Evolutionary conservation across 345 rosid species (phyloP).

Genomic region (Corchorus olitorius): DNA sequence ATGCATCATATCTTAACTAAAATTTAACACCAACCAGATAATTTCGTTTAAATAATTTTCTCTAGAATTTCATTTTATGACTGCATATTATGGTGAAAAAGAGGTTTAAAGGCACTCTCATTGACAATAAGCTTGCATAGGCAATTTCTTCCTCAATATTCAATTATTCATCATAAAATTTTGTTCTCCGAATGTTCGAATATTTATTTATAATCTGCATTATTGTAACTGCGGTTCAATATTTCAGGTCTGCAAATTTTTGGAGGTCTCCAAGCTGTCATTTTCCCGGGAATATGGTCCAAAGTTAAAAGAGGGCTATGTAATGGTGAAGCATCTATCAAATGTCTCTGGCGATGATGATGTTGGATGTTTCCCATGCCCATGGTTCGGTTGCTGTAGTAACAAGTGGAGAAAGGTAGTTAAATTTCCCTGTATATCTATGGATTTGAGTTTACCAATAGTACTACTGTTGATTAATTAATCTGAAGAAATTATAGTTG

Average conservation of each 20-base stretch:
- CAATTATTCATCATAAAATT: too few species aligned
- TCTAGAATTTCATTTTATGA: too few species aligned
- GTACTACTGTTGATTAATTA: too few species aligned
- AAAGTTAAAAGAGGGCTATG: constrained; percentile 89
- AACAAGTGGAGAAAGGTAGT: constrained; percentile 74
- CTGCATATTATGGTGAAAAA: too few species aligned
- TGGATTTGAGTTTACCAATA: neutral
- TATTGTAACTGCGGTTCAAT: neutral
- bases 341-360: constrained; percentile 33
- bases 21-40: too few species aligned
- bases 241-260: constrained; percentile 84
- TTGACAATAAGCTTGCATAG: too few species aligned
- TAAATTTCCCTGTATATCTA: neutral
- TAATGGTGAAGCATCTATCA: constrained; percentile 69
- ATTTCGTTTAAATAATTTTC: too few species aligned
- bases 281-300: constrained; percentile 80
- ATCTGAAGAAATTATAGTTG: too few species aligned
- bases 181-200: too few species aligned
- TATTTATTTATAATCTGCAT: neutral
- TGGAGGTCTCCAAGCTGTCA: constrained; percentile 89
- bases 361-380: constrained; percentile 46
- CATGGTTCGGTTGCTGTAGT: constrained; percentile 54
- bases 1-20: too few species aligned
- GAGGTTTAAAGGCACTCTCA: too few species aligned
- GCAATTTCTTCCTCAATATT: too few species aligned